Base-by-base conservation (phyloP, 2,329 filamentous ascomycete genomes). In the Phoma sp. region DNA sequence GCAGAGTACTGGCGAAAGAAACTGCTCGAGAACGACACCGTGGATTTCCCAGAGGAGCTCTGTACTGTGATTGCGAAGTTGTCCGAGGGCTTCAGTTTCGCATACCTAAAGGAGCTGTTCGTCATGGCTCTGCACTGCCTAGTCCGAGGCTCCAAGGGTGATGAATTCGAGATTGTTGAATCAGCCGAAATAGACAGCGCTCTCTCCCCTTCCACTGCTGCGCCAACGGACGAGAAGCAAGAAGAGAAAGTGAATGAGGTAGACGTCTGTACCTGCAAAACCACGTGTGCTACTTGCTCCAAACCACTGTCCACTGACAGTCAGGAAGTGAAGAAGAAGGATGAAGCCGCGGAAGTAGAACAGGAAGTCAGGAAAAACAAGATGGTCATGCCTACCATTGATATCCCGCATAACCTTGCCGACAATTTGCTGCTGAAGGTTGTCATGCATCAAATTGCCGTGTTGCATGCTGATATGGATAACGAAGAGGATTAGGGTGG, bases 91-190 rank as follows among this genome's bases (percentile, higher is more conserved):
- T 78, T 78, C 52, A 74, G 69, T 47, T 78, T 78, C 40, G 76
- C 76, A 6, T 78, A 78, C 40, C 61, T 78, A 38, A 76, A 78
- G 54, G 76, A 78, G 55, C 57, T 76, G 3, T 78, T 77, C 51
- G 71, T 78, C 27, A 72, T 70, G 61, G 61, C 73, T 2, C 61
- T 78, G 24, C 50, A 78, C 51, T 63, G 67, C 19, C 60, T 78
- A 9, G 74, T 71, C 12, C 50, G 69, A 1, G 67, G 69, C 2
- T 64, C 58, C 44, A 67, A 66, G 27, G 61, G 59, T 8, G 67
- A 71, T 10, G 64, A 68, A 9, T 69, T 64, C 22, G 67, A 72
- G 39, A 61, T 63, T 15, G 60, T 65, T 10, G 62, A 67, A 1
- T 35, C 22, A 43, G 68, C 56, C 51, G 74, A 62, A 59, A 71